Base-by-base conservation (phyloP, 169 alveolate species). In the Eimeria necatrix region DNA sequence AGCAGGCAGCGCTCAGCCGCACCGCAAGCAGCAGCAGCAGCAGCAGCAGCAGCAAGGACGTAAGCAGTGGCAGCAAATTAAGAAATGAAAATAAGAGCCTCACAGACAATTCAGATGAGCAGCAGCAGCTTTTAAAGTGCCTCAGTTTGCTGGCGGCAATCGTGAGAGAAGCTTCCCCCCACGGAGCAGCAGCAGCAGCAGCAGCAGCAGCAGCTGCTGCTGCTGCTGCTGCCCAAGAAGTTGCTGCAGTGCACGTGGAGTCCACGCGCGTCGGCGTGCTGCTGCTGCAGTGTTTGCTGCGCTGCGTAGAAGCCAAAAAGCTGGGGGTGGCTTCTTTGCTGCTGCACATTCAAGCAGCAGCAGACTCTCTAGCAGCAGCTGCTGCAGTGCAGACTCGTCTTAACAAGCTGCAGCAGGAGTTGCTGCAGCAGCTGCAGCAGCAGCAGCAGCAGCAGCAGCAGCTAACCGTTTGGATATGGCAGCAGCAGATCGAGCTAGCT, bases 201-300 rank as follows among this genome's bases (percentile, higher is more conserved):
- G 52, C 26, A 2, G n/a, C 81, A 0, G 48, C 87, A 8, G 64
- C 87, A 8, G 64, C 64, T 7, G 68, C 81, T 20, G 81, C 81
- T 24, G 81, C 8, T 7, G 53, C 51, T n/a, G 53, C 81, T 7
- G 20, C 48, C 10, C 16, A 18, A 71, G 81, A 6, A 8, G 9
- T 64, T n/a, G 87, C 51, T 22, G 68, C 90, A 53, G 74, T 51
- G 41, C 73, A 81, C 53, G 90, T 81, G 7, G 64, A 81, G 73
- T 56, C 90, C 24, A 71, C 90, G 51, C 90, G 90, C 4, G 32
- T 81, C 52, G 90, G 52, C 52, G 90, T 81, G 4, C 52, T 81
- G 74, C 73, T 81, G 90, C 90, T 81, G 90, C 90, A 81, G 73
- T 81, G 90, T 24, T n/a, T 81, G 53, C 59, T 81, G 73, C 90